These are phyloP conservation scores for Botryotinia calthae DNA, from an alignment of 2,329 filamentous ascomycete genomes.

Conservation along the genomic window DNA sequence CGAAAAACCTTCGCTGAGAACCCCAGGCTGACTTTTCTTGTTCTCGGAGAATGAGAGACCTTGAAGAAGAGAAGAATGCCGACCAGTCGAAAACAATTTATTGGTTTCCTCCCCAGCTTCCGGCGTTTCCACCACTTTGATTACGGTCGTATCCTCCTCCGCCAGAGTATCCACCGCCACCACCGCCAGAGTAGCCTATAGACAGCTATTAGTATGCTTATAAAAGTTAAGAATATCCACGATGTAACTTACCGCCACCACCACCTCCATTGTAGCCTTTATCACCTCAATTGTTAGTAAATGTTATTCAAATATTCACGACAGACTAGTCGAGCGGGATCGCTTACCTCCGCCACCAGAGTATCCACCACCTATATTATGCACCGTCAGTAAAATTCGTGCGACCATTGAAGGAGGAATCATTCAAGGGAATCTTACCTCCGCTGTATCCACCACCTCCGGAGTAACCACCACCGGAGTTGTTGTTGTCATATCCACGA, in stretches of 20 bases:
- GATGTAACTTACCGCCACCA: conserved; percentile 19
- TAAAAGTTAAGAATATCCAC: background rate
- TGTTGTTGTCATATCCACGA: conserved; percentile 40
- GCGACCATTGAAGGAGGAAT: too few relatives aligned
- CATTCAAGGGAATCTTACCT: conserved; percentile 5
- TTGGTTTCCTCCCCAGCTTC: conserved; percentile 15
- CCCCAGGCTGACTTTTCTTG: conserved; percentile 39
- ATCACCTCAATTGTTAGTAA: conserved; percentile 19
- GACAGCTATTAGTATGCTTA: conserved; percentile 1
- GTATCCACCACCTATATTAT: conserved; percentile 15
- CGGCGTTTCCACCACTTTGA: conserved; percentile 17
- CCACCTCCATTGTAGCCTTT: conserved; percentile 20
- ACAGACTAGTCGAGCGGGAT: conserved; percentile 15
- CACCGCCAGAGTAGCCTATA: conserved; percentile 14
- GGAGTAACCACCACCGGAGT: conserved; percentile 29
- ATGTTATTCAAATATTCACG: conserved; percentile 9
- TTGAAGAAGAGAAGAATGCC: conserved; percentile 13
- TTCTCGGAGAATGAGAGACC: conserved; percentile 20
- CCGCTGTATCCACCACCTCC: conserved; percentile 29
- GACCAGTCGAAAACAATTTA: conserved; percentile 12
- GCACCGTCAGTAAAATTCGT: conserved; percentile 1
- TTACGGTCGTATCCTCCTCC: conserved; percentile 12
- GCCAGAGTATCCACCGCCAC: conserved; percentile 11
- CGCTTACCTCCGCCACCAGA: conserved; percentile 31
- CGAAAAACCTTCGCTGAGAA: conserved; percentile 39